Evolutionary conservation across 805 yeast genomes (phyloP).

Genomic region (Wickerhamiella lipophila): DNA sequence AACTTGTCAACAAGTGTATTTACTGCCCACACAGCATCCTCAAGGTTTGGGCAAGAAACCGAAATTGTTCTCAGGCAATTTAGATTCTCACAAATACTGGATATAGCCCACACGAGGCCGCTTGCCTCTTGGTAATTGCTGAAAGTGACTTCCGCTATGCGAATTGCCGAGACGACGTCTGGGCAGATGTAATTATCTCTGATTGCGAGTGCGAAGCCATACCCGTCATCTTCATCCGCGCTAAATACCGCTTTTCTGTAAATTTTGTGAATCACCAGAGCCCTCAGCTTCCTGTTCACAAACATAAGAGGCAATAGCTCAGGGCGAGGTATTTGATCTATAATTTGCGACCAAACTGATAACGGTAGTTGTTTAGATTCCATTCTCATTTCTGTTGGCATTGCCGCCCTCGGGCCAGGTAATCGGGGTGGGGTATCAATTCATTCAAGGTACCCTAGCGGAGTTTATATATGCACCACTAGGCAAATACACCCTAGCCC

Average conservation of each 20-base stretch:
- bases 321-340: neutral
- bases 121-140: neutral
- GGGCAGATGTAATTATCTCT: neutral
- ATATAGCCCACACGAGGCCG: neutral
- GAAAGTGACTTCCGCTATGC: neutral
- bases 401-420: neutral
- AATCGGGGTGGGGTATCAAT: neutral
- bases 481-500: neutral
- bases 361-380: neutral
- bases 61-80: neutral
- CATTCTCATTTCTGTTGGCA: neutral
- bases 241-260: constrained; percentile 1
- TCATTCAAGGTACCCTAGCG: neutral
- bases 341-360: neutral
- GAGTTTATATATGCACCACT: neutral
- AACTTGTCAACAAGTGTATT: neutral
- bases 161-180: constrained; percentile 4
- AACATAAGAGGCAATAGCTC: neutral
- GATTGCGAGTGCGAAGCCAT: neutral
- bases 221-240: neutral
- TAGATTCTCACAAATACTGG: neutral
- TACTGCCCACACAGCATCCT: neutral
- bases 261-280: neutral
- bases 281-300: constrained; percentile 5
- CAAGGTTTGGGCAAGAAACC: neutral